These are phyloP conservation scores for Chaetomium globosum DNA, from an alignment of 2,329 filamentous ascomycete species.

Conservation along the genomic window DNA sequence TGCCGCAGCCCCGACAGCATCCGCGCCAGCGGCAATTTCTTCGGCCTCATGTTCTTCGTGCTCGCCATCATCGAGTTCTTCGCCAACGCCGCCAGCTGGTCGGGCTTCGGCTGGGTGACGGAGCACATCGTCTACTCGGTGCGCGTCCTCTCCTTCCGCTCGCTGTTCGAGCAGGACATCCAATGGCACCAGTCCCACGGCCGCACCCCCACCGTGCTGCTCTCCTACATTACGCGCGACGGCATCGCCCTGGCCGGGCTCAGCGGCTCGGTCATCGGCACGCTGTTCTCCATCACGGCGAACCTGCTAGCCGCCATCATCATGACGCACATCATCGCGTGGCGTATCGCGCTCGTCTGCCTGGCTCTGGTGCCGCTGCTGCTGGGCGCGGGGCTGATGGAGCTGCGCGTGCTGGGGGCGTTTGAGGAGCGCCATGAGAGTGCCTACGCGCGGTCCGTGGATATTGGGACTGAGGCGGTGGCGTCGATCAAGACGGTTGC, in stretches of 20 bases:
- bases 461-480: constrained; percentile 68
- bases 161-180: constrained; percentile 60
- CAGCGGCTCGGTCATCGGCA: constrained; percentile 71
- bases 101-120: constrained; percentile 58
- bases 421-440: constrained; percentile 65
- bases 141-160: constrained; percentile 58
- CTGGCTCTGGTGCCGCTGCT: constrained; percentile 69
- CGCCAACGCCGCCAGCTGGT: constrained; percentile 60
- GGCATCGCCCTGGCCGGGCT: constrained; percentile 68
- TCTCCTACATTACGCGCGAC: constrained; percentile 71
- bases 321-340: constrained; percentile 70
- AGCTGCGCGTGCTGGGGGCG: constrained; percentile 62
- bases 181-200: constrained; percentile 68
- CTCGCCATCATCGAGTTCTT: constrained; percentile 63
- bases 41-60: constrained; percentile 62
- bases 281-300: constrained; percentile 67
- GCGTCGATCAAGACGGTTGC: constrained; percentile 66
- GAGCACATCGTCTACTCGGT: constrained; percentile 61
- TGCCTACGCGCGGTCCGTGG: constrained; percentile 65
- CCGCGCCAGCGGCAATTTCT: constrained; percentile 53
- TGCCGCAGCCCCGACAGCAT: constrained; percentile 54
- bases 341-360: constrained; percentile 75
- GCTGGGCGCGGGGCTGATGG: constrained; percentile 69
- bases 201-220: constrained; percentile 62
- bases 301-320: constrained; percentile 70